A percentile compares a stretch with the other conserved stretches of the same genome.
Conservation (phyloP, 345 rosid species). For the Salix arbutifolia region DNA sequence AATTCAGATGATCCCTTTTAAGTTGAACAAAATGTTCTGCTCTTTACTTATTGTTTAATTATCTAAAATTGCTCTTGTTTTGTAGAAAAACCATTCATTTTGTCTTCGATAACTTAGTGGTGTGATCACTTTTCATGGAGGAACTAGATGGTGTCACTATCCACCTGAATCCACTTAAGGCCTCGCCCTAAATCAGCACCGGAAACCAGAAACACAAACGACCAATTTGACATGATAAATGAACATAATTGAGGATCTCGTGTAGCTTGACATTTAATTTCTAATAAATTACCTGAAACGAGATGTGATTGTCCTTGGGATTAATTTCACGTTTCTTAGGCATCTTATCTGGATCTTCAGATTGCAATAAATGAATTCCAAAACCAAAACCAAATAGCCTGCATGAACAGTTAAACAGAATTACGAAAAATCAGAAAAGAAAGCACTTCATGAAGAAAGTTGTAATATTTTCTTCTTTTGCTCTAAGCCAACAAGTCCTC, state of each 20-base stretch:
- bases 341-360: constrained; percentile 12
- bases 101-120: background rate
- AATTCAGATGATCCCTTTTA: too few relatives aligned
- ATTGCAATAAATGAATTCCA: constrained; percentile 35
- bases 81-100: background rate
- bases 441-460: background rate
- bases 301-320: constrained; percentile 43
- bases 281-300: constrained; percentile 33
- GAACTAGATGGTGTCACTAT: background rate
- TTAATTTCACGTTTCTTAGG: constrained; percentile 29
- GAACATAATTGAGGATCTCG: background rate
- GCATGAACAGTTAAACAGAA: background rate
- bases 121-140: background rate
- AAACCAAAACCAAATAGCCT: constrained; percentile 39
- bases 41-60: too few relatives aligned
- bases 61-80: too few relatives aligned
- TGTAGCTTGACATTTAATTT: background rate
- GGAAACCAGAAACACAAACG: background rate
- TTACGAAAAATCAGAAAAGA: background rate
- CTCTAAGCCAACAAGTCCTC: too few relatives aligned
- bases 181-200: background rate
- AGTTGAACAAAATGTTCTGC: too few relatives aligned
- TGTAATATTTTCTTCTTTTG: too few relatives aligned
- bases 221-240: too few relatives aligned
- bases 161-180: background rate